Base-by-base conservation (phyloP, 805 yeast species). In the Lachancea sp. region DNA sequence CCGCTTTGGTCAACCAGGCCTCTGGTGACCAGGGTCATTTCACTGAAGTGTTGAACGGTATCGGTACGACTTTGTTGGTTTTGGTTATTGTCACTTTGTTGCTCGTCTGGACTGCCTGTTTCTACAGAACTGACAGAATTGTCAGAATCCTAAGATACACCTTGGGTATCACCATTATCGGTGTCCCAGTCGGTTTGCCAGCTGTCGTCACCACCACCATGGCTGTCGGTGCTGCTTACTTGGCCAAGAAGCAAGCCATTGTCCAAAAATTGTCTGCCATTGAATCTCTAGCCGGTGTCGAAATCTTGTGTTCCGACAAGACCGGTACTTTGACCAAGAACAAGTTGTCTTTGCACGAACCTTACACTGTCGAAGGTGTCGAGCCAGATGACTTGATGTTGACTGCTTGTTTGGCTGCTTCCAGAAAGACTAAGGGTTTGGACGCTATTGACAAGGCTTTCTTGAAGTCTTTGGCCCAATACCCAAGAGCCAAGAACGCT, bases 141-240 rank as follows among this genome's bases (percentile, higher is more conserved):
- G 96, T 89, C 64, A 74, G 81, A 61, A 85, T 89, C 73, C 78
- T 89, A 70, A 80, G 95, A 76, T 85, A 81, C 83, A 84, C 95
- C 61, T 75, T 89, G 68, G 96, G 95, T 60, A 88, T 89, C 71
- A 89, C 96, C 75, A 87, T 89, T 73, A 83, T 89, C 62, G 96
- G 96, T 83, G 96, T 89, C 60, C 96, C 96, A 70, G 96, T 89
- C 58, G 96, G 96, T 85, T 81, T 89, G 69, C 96, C 96, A 71
- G 96, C 95, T 69, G 96, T 89, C 66, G 96, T 88, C 59, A 89
- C 96, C 77, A 89, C 96, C 63, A 89, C 96, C 70, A 88, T 89
- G 96, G 97, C 97, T 71, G 97, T 90, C 73, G 97, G 97, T 82
- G 97, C 96, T 70, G 96, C 96, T 67, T 87, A 89, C 84, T 77